Conservation (phyloP, 495 filamentous ascomycete genomes). For the Penicillium ucsense region DNA sequence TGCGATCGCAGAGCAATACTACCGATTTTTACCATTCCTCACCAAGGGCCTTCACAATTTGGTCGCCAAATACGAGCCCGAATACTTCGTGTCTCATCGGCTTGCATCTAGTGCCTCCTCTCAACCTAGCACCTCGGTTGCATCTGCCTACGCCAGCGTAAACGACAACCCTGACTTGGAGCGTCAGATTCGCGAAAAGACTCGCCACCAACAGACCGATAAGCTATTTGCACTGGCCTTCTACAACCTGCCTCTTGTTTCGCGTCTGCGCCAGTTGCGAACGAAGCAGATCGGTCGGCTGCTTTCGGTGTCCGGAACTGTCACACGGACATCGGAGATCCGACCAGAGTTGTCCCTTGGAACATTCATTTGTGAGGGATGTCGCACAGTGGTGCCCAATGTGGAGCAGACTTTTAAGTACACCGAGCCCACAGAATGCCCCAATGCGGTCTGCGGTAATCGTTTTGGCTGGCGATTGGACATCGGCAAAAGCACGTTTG, state of each 20-base stretch:
- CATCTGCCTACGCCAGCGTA: slow-evolving; percentile 56
- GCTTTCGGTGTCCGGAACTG: slow-evolving; percentile 90
- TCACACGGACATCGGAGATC: slow-evolving; percentile 93
- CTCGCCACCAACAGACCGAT: slow-evolving; percentile 90
- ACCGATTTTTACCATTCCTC: slow-evolving; percentile 89
- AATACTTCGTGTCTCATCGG: slow-evolving; percentile 85
- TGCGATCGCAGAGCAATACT: slow-evolving; percentile 83
- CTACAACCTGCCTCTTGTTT: slow-evolving; percentile 93
- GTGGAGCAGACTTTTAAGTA: slow-evolving; percentile 97
- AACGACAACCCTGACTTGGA: slow-evolving; percentile 42
- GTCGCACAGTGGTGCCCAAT: slow-evolving; percentile 69
- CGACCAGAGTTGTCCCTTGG: slow-evolving; percentile 85
- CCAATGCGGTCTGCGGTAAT: slow-evolving; percentile 85
- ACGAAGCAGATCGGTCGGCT: slow-evolving; percentile 88
- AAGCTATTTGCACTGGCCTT: slow-evolving; percentile 92
- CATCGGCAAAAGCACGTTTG: slow-evolving; percentile 93
- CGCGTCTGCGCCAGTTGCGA: slow-evolving; percentile 77
- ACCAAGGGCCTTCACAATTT: slow-evolving; percentile 83
- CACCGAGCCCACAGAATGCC: slow-evolving; percentile 92
- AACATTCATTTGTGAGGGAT: slow-evolving; percentile 86
- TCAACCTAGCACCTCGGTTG: slow-evolving; percentile 56
- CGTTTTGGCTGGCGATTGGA: slow-evolving; percentile 85
- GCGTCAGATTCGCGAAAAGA: slow-evolving; percentile 43
- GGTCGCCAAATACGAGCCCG: slow-evolving; percentile 86
- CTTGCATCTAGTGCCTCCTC: slow-evolving; percentile 55